Evolutionary conservation across 2,329 filamentous ascomycete species (phyloP), one percentile per base, ranked within the genome.

Genomic region (Aspergillus persii): DNA sequence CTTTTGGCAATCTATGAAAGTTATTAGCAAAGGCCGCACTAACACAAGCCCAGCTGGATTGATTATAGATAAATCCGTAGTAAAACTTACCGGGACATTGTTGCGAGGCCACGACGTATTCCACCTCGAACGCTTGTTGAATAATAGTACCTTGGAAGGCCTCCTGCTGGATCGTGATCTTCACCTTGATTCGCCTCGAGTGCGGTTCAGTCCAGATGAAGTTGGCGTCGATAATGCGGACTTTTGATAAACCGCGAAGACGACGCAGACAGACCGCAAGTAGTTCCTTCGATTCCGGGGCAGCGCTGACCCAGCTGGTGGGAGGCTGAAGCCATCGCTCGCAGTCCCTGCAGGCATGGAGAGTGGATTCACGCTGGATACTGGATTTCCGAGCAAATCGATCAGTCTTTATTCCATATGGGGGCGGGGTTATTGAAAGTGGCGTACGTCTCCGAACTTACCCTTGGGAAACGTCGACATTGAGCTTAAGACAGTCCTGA

Each of bases 161-260:
- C 73, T 88, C 84, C 66, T 86, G 83, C 72, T 98, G 95, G 51
- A 98, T 89, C 0, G 95, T 98, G 76, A 99, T 89, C 81, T 97
- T 97, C 75, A 98, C 88, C 79, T 93, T 96, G 64, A 98, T 84
- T 74, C 95, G 84, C 71, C 92, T 84, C 69, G 93, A 97, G 79
- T 99, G 95, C 9, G 95, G 94, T 77, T 99, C 95, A 1, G 95
- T 99, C 95, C 95, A 99, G 72, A 98, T 90, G 74, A 98, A 99
- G 69, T 87, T 90, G 50, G 95, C 95, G 74, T 99, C 95, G 70
- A 97, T 93, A 70, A 99, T 95, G 62, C 95, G 86, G 66, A 96
- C 91, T 80, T 95, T 96, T 74, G 89, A 87, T 63, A 99, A 79
- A 31, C 93, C 93, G 64, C 90, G 84, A 63, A 99, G 79, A 76